These are phyloP conservation scores for Aspergillus calidoustus DNA, from an alignment of 2,329 filamentous ascomycete species.

Conservation along the genomic window DNA sequence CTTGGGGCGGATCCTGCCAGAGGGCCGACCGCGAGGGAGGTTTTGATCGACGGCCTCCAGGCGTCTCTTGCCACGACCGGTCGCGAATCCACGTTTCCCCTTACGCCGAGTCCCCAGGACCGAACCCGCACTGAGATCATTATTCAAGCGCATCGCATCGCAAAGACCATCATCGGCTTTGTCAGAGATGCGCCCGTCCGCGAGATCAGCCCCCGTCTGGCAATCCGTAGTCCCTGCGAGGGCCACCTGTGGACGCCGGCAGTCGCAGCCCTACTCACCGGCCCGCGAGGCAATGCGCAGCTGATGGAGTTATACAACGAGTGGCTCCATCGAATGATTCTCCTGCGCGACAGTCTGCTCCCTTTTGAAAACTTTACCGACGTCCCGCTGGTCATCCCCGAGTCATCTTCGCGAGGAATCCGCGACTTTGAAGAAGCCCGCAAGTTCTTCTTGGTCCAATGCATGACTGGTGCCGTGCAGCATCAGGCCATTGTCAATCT, in stretches of 20 bases:
- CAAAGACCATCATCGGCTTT: conserved; percentile 23
- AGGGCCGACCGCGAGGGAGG: neutral
- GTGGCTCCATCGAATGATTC: conserved; percentile 29
- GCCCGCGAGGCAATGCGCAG: conserved; percentile 23
- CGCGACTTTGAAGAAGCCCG: conserved; percentile 24
- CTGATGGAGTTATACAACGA: conserved; percentile 30
- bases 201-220: conserved; percentile 14
- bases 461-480: conserved; percentile 5
- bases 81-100: conserved; percentile 5
- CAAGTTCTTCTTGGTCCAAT: conserved; percentile 21
- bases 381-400: conserved; percentile 22
- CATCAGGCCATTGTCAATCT: conserved; percentile 10
- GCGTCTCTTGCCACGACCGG: conserved; percentile 1
- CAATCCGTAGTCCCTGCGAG: conserved; percentile 28
- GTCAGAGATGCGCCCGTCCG: conserved; percentile 17
- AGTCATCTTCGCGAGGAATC: conserved; percentile 20
- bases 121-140: conserved; percentile 18
- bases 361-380: conserved; percentile 28
- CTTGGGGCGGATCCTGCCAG: neutral
- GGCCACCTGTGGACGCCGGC: conserved; percentile 22
- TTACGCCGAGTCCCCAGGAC: conserved; percentile 1
- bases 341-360: conserved; percentile 27
- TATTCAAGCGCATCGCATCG: conserved; percentile 24
- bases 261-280: conserved; percentile 2
- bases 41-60: conserved; percentile 4